Evolutionary conservation across 2,329 filamentous ascomycete genomes (phyloP), one percentile per base, ranked within the genome.

Genomic region (Fusarium xyrophilum): DNA sequence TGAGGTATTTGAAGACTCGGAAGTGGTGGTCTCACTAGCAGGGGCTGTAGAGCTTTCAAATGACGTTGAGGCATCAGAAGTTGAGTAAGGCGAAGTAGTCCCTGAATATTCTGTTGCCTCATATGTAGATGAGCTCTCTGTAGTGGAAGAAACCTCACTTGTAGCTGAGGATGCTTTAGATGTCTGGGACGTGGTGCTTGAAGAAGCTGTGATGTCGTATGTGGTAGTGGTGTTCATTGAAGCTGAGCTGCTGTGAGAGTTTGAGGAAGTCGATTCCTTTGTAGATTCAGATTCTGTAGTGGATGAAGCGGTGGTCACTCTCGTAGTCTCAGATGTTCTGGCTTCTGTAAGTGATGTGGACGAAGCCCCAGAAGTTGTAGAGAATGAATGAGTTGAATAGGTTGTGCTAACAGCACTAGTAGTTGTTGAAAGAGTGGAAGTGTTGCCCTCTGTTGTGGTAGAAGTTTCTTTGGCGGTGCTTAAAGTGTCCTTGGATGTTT

Each of bases 211-310:
- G 36, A 47, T 59, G 12, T 32, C 36, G 14, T 40, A 11, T 11
- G 30, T 27, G 40, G 42, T 30, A 53, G 35, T 32, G 11, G 25
- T 64, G 19, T 60, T 60, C 23, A 21, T 14, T 53, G 60, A 43
- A 53, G 40, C 13, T n/a, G 60, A 60, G 46, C 60, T 65, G n/a
- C 53, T 65, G 2, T 60, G 17, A 13, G 60, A 42, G 23, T 42
- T 35, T 5, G 15, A 39, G 7, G 48, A 52, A 19, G 25, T 51
- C 2, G 39, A 57, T 21, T 28, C 47, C 9, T 28, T 36, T 23
- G 36, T 57, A 3, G 33, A 46, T 2, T 51, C 43, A 4, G 28
- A 44, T 6, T 43, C 32, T 51, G 30, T 39, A 36, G 32, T 33
- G 10, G 15, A 33, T 27, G 52, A 21, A 48, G 52, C n/a, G 3